Conservation (phyloP, 768 basidiomycete genomes). For the Podaxis rugospora region DNA sequence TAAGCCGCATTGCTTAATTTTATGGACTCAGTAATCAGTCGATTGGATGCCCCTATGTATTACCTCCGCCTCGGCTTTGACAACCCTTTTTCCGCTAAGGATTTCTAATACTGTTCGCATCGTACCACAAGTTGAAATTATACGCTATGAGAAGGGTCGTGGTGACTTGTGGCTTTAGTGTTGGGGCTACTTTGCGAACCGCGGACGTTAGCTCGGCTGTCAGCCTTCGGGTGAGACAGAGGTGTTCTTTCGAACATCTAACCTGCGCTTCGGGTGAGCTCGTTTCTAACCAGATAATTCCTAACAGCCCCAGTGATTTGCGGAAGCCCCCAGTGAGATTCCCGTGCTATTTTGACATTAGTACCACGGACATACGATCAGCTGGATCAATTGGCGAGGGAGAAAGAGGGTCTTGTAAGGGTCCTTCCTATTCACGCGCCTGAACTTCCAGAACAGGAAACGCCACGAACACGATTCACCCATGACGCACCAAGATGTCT, state of each 20-base stretch:
- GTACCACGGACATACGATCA: conserved; percentile 5
- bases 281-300: neutral
- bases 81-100: neutral
- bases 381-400: neutral
- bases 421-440: neutral
- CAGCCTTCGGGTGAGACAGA: neutral
- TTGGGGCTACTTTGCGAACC: neutral
- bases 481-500: conserved; percentile 4
- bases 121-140: neutral
- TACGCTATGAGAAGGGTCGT: neutral
- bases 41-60: neutral
- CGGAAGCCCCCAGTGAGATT: neutral
- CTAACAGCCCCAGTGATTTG: neutral
- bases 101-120: neutral
- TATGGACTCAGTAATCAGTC: neutral
- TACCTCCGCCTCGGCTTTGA: neutral
- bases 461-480: neutral
- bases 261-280: neutral
- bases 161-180: neutral
- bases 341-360: neutral
- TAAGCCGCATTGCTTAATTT: conserved; percentile 14
- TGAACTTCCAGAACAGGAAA: neutral
- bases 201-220: neutral
- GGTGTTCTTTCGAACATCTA: neutral
- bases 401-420: neutral